Evolutionary conservation across 2,329 filamentous ascomycete species (phyloP).

Genomic region (Coniochaeta sp.): DNA sequence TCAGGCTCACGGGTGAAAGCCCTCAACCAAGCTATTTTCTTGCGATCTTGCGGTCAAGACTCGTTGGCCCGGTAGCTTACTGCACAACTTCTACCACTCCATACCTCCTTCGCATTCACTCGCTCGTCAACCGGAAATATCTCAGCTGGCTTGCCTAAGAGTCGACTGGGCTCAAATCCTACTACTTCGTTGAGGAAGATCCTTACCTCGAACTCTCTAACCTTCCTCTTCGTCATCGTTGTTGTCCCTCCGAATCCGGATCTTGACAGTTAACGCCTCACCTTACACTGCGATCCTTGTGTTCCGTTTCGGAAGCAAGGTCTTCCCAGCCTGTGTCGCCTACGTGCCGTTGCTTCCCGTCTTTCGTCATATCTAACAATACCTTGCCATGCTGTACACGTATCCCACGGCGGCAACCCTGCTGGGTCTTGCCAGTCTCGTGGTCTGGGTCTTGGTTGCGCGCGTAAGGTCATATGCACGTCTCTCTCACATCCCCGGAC

Average conservation of each 20-base stretch:
- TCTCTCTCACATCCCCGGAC: conserved; percentile 20
- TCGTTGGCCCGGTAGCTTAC: background rate
- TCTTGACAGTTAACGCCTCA: background rate
- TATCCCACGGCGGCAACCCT: background rate
- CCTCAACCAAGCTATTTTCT: background rate
- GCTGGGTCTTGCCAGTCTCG: conserved; percentile 2
- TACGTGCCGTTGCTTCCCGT: background rate
- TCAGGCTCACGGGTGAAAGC: background rate
- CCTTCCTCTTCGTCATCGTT: background rate
- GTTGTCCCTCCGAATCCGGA: background rate
- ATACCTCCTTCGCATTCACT: background rate
- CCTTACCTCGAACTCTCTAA: background rate
- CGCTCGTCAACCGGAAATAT: background rate
- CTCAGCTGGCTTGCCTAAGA: background rate
- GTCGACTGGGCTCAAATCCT: background rate
- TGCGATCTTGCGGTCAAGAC: background rate
- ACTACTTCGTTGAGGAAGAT: background rate
- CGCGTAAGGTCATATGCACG: conserved; percentile 9
- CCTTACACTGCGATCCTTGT: background rate
- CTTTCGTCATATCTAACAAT: background rate
- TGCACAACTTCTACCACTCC: too few species aligned
- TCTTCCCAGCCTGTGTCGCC: background rate
- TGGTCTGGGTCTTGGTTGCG: background rate
- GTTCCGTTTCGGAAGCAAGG: background rate
- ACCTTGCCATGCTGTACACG: background rate